Evolutionary conservation across 345 rosid genomes (phyloP).

Genomic region (Theobroma cacao): DNA sequence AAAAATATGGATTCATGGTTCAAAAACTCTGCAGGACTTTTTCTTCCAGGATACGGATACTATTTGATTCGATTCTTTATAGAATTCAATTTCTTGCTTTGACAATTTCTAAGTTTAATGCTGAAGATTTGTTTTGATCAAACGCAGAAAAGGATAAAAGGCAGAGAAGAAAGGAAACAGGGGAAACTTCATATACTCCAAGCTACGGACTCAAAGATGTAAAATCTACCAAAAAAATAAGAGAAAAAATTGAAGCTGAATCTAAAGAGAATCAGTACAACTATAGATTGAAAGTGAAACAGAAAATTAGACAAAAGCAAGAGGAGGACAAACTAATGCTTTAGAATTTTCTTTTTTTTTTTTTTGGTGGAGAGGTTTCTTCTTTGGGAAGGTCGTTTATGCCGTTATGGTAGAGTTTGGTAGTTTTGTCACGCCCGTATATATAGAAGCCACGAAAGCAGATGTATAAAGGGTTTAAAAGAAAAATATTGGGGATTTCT

Average conservation of each 20-base stretch:
- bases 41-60: background rate
- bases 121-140: background rate
- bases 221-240: background rate
- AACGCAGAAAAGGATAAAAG: background rate
- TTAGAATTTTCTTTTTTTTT: background rate
- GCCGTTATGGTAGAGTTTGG: conserved; percentile 15
- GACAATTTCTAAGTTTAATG: background rate
- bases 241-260: background rate
- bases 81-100: background rate
- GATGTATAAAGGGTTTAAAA: conserved; percentile 6
- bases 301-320: background rate
- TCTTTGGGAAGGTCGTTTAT: conserved; percentile 18
- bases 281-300: background rate
- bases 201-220: background rate
- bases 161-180: background rate
- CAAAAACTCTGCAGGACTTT: background rate
- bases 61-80: background rate
- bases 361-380: background rate
- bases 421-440: background rate
- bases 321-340: background rate
- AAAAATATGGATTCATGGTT: conserved; percentile 43
- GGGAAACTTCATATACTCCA: conserved; percentile 14
- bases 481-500: background rate
- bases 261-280: background rate
- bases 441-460: conserved; percentile 6